These are phyloP conservation scores for Xylariaceae sp. DNA, from an alignment of 2,329 filamentous ascomycete species.

Conservation along the genomic window DNA sequence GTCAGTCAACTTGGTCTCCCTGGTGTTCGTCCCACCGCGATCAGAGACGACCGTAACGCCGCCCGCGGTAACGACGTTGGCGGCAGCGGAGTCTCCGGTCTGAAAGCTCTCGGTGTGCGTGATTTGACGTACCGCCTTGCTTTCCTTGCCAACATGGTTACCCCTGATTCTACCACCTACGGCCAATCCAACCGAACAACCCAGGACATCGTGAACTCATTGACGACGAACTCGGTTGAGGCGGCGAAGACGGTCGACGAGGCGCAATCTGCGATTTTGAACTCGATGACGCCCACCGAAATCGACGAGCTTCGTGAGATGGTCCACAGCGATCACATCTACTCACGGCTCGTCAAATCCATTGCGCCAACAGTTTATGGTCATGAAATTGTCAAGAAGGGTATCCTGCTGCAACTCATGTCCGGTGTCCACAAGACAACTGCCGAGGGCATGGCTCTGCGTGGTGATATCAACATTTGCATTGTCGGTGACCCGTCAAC, in stretches of 20 bases:
- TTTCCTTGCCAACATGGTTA: conserved; percentile 96
- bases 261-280: conserved; percentile 80
- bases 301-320: conserved; percentile 88
- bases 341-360: conserved; percentile 84
- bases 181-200: conserved; percentile 73
- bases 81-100: conserved; percentile 75
- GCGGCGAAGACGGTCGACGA: conserved; percentile 69
- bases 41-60: conserved; percentile 73
- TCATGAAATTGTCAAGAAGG: conserved; percentile 97
- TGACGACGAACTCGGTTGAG: conserved; percentile 71
- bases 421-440: conserved; percentile 92
- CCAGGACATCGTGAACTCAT: conserved; percentile 75
- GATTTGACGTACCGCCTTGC: conserved; percentile 93
- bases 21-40: conserved; percentile 74
- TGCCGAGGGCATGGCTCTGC: conserved; percentile 86
- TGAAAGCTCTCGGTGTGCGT: conserved; percentile 89
- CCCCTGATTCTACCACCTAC: conserved; percentile 75
- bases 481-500: conserved; percentile 96
- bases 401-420: conserved; percentile 86
- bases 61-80: conserved; percentile 72
- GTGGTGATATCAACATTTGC: conserved; percentile 98
- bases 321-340: conserved; percentile 95
- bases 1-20: conserved; percentile 92
- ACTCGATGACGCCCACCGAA: conserved; percentile 77
- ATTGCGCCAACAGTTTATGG: conserved; percentile 96